Evolutionary conservation across 345 rosid genomes (phyloP), one percentile per base, ranked within the genome.

Genomic region (Anastatica hierochuntica): DNA sequence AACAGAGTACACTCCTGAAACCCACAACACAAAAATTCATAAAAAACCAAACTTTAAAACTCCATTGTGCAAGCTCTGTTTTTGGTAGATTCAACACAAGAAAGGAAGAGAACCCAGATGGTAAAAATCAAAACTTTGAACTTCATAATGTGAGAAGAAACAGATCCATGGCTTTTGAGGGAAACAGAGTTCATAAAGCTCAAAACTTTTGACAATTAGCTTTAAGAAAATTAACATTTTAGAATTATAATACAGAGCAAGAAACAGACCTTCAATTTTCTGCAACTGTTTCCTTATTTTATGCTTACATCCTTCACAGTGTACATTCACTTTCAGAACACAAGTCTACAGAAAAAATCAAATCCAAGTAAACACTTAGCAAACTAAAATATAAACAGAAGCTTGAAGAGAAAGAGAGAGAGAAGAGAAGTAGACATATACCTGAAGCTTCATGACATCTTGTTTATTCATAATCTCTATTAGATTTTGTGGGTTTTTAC

Each of bases 221-320:
- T n/a, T n/a, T 21, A 14, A 30, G 20, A 23, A 8, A 47, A 43
- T 44, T 14, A 55, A 30, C 16, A 14, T 60, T 4, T 18, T 3
- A 23, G 27, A 23, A 23, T 23, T 23, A n/a, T n/a, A n/a, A n/a
- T n/a, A n/a, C n/a, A n/a, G n/a, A n/a, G n/a, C n/a, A n/a, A n/a
- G n/a, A n/a, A 49, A 59, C 54, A 64, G 31, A 88, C 98, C 98
- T 47, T 83, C 89, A 23, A 79, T 74, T 71, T 92, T 92, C 67
- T 76, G 86, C 53, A 92, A 53, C 17, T 72, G 69, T 58, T 81
- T 92, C 86, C 62, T 83, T 15, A 92, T 77, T 76, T 85, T 92
- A 68, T 74, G 74, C 71, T 77, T 78, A 56, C 98, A 92, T 6
- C 98, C 98, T 77, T 85, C 98, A 54, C 98, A 92, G 74, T 85